Percentiles rank a stretch among this genome's conserved stretches.
Evolutionary conservation across 2,329 filamentous ascomycete genomes (phyloP).

Genomic region (Cercospora janseana): DNA sequence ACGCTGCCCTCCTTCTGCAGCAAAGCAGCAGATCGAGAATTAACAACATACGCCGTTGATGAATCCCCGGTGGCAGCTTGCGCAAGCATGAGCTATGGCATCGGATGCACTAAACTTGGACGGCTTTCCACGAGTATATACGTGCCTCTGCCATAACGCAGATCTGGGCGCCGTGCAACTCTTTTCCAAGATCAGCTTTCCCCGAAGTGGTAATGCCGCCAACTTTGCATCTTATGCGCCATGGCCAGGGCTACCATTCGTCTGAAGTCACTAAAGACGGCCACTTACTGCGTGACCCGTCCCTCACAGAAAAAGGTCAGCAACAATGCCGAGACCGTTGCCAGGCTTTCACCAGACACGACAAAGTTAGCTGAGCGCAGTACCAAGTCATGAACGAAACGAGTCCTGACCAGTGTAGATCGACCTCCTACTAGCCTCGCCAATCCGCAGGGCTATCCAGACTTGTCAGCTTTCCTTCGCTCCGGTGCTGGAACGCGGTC

Average conservation of each 20-base stretch:
- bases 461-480: constrained; percentile 31
- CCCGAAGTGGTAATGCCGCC: constrained; percentile 24
- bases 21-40: background rate
- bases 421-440: constrained; percentile 34
- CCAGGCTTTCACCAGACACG: constrained; percentile 29
- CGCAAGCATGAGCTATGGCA: background rate
- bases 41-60: constrained; percentile 2
- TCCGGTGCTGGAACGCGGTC: constrained; percentile 28
- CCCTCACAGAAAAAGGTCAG: constrained; percentile 31
- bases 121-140: no score
- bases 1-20: background rate
- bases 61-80: background rate
- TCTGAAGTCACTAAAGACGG: constrained; percentile 29
- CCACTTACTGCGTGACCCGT: constrained; percentile 31
- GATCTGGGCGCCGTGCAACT: no score
- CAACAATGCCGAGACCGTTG: constrained; percentile 29
- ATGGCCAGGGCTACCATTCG: constrained; percentile 36
- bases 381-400: background rate
- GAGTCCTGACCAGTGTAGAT: constrained; percentile 21
- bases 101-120: background rate
- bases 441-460: constrained; percentile 32
- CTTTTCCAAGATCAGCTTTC: background rate
- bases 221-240: constrained; percentile 33
- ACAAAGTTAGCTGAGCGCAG: constrained; percentile 21
- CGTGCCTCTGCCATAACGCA: no score